These are phyloP conservation scores for Schwanniomyces pseudopolymorphus DNA, from an alignment of 805 yeast species.

Conservation along the genomic window DNA sequence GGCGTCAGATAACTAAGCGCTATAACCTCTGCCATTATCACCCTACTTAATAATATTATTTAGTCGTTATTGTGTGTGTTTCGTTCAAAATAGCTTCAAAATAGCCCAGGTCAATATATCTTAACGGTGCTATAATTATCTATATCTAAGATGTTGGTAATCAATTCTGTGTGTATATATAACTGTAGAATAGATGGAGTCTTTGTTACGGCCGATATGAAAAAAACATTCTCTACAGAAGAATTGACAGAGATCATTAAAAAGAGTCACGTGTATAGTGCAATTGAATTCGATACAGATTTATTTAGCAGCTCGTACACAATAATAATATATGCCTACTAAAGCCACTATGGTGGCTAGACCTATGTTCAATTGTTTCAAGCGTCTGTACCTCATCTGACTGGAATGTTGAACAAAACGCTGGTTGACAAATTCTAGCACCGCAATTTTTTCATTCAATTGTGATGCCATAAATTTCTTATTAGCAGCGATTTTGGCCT, in stretches of 20 bases:
- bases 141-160: background rate
- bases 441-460: constrained; percentile 26
- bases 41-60: too few species aligned
- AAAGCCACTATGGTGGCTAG: constrained; percentile 8
- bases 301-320: background rate
- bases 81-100: too few species aligned
- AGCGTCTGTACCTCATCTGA: constrained; percentile 22
- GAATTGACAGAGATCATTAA: background rate
- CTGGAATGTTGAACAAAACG: constrained; percentile 27
- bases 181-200: background rate
- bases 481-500: constrained; percentile 20
- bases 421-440: constrained; percentile 30
- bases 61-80: too few species aligned
- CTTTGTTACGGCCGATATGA: background rate
- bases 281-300: background rate
- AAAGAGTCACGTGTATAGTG: background rate
- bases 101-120: too few species aligned
- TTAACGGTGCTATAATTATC: background rate
- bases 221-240: background rate
- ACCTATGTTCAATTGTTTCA: constrained; percentile 21
- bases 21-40: constrained; percentile 5
- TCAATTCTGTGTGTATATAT: background rate
- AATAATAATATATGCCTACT: constrained; percentile 6
- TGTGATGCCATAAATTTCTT: constrained; percentile 26
- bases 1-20: constrained; percentile 2